phyloP scores from a whole-genome alignment of 2,329 filamentous ascomycete genomes.

The Apiospora koreana region DNA sequence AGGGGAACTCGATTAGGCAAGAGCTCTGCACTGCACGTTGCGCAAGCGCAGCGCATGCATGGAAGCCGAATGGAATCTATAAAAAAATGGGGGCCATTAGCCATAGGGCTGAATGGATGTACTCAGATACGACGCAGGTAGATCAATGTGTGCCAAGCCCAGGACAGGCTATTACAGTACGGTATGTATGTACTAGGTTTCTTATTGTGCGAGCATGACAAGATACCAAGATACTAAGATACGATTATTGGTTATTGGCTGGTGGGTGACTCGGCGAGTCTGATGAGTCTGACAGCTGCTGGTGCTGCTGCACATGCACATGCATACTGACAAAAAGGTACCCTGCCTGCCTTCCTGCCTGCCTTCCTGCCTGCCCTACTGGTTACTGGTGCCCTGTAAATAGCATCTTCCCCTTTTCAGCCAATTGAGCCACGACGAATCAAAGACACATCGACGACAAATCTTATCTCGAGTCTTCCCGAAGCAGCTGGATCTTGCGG shows the following conservation, averaged over 20 bases:
- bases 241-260: too few relatives aligned
- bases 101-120: not conserved
- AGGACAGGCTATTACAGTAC: not conserved
- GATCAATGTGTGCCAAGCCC: not conserved
- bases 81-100: not conserved
- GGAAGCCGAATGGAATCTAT: not conserved
- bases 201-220: not conserved
- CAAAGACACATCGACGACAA: constrained; percentile 2
- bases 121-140: not conserved
- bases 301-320: not conserved
- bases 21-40: not conserved
- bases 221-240: too few relatives aligned
- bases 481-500: constrained; percentile 7
- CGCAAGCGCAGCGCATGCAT: constrained; percentile 3
- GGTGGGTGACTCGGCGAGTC: not conserved
- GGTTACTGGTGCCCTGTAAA: not conserved
- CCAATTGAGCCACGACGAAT: not conserved
- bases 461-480: not conserved
- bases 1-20: not conserved
- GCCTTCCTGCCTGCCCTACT: too few relatives aligned
- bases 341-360: not conserved
- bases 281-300: not conserved
- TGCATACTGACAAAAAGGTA: not conserved
- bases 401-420: not conserved
- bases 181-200: too few relatives aligned